Base-by-base conservation (phyloP, 2,329 filamentous ascomycete genomes). In the Ophiostoma sp. region DNA sequence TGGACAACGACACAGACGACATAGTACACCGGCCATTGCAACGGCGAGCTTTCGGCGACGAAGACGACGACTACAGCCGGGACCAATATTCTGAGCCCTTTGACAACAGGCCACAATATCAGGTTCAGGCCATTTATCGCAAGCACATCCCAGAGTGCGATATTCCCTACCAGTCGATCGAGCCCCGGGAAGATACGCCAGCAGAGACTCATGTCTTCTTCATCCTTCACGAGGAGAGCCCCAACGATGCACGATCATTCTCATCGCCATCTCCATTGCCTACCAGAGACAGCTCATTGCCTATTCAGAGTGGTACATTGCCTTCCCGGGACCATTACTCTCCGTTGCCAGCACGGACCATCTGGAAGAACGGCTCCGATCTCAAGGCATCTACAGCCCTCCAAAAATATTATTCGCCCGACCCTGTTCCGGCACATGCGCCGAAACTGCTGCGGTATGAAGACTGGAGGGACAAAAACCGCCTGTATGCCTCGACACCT, bases 301-400 rank as follows among this genome's bases (percentile, higher is more conserved):
- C 69, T 9, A 6, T 61, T 28, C 45, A 19, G 45, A 17, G 15
- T 19, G 57, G 57, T 19, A 36, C 31, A n/a, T 61, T 31, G 19
- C 31, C 59, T 12, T 11, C 57, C 33, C 45, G 25, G 36, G 69
- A 64, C 31, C 28, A 15, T 12, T 55, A 28, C 11, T 59, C 64
- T n/a, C 52, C 48, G 3, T 28, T 48, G 8, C 63, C 57, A 3
- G 36, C 22, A 2, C 42, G 61, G 7, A 71, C 42, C 3, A 25
- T 50, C 22, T 75, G 74, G 74, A 71, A 64, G 17, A 59, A 74
- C 19, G 74, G 74, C 22, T 72, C 74, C 7, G 68, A 74, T 15
- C 50, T 75, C 42, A 73, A 69, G 22, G 42, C 74, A 2, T 66
- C 33, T 6, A 39, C 57, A 50, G 9, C 28, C 8, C 66, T 31